Percentiles rank a stretch among this genome's conserved stretches.
Conservation (phyloP, 2,329 filamentous ascomycete species). For the Trichoderma atrobrunneum region DNA sequence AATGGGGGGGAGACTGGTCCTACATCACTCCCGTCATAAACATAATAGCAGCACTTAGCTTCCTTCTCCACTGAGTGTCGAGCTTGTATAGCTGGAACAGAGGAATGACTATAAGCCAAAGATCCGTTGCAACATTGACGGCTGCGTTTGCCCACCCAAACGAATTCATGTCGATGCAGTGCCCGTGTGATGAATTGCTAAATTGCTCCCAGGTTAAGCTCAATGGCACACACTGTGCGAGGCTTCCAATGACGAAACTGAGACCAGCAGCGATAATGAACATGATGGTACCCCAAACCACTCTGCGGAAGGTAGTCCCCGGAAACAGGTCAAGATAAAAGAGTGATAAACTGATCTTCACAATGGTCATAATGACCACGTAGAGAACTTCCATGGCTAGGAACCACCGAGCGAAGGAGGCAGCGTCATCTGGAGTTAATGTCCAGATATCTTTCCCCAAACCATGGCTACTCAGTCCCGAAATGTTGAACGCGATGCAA, state of each 20-base stretch:
- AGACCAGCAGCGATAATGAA: slow-evolving; percentile 33
- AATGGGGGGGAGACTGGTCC: slow-evolving; percentile 17
- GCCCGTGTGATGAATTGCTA: slow-evolving; percentile 37
- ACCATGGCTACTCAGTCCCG: slow-evolving; percentile 27
- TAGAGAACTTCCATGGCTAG: slow-evolving; percentile 39
- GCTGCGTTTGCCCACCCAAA: slow-evolving; percentile 43
- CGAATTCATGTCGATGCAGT: slow-evolving; percentile 40
- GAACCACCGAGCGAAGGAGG: slow-evolving; percentile 30
- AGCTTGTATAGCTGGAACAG: slow-evolving; percentile 39
- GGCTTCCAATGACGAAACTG: slow-evolving; percentile 33
- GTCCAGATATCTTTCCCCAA: slow-evolving; percentile 37
- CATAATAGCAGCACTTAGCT: slow-evolving; percentile 42
- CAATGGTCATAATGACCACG: slow-evolving; percentile 36
- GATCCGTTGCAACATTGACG: slow-evolving; percentile 42
- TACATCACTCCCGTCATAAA: slow-evolving; percentile 43
- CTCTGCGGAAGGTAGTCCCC: slow-evolving; percentile 26
- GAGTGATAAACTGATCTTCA: slow-evolving; percentile 41
- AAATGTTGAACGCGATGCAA: slow-evolving; percentile 26
- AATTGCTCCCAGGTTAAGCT: slow-evolving; percentile 42
- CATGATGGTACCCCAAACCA: slow-evolving; percentile 35
- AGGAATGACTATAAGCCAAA: slow-evolving; percentile 43
- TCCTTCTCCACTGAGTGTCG: slow-evolving; percentile 40
- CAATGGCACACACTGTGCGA: slow-evolving; percentile 41
- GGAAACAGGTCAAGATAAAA: slow-evolving; percentile 46
- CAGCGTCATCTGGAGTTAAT: slow-evolving; percentile 22